A percentile compares a stretch with the other conserved stretches of the same genome.
Evolutionary conservation across 345 rosid genomes (phyloP).

Genomic region (Ailanthus altissimus): DNA sequence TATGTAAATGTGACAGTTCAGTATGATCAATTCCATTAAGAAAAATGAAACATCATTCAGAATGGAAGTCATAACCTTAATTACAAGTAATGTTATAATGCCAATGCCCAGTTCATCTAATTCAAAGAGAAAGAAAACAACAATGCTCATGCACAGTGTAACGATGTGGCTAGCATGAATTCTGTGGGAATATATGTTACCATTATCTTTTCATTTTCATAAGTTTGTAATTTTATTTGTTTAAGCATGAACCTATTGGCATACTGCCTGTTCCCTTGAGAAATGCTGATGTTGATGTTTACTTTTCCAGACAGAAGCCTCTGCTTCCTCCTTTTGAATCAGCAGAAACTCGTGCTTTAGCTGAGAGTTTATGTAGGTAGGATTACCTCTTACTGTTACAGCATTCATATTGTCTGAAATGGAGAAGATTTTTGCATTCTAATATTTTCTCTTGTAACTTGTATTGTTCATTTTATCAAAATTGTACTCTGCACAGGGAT

Average conservation of each 20-base stretch:
- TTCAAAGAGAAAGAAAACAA: background rate
- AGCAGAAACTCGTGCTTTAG: constrained; percentile 78
- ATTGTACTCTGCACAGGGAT: constrained; percentile 53
- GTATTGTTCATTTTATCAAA: background rate
- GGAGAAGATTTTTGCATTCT: background rate
- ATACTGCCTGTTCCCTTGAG: constrained; percentile 1
- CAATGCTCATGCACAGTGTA: background rate
- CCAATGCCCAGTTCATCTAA: background rate
- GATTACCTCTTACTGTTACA: background rate
- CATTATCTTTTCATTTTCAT: background rate
- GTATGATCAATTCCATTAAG: background rate
- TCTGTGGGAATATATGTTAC: background rate
- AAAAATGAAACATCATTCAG: background rate
- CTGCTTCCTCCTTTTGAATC: constrained; percentile 91
- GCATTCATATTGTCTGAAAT: background rate
- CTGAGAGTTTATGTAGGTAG: constrained; percentile 89
- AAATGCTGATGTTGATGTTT: constrained; percentile 19
- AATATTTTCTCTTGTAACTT: background rate
- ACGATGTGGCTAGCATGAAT: background rate
- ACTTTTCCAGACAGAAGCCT: constrained; percentile 62
- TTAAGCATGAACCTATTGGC: background rate
- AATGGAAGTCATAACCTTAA: background rate
- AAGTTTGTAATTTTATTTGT: background rate
- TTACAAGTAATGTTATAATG: no score
- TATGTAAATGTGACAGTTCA: background rate